These are phyloP conservation scores for Pseudogymnoascus sp. DNA, from an alignment of 2,329 filamentous ascomycete species.

Conservation along the genomic window DNA sequence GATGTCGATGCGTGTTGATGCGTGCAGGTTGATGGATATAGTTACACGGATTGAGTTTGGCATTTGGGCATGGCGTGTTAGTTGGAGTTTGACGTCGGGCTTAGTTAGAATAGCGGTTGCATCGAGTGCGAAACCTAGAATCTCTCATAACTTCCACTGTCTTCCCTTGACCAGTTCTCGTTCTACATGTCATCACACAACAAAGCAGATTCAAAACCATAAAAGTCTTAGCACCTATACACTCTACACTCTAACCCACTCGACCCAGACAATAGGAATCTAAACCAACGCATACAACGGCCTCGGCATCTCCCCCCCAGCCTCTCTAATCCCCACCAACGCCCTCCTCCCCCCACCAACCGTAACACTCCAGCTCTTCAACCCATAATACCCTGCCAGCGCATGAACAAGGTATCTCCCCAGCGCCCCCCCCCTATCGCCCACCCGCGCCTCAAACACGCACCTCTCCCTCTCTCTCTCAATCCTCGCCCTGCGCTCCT, in stretches of 20 bases:
- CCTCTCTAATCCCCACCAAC: slow-evolving; percentile 65
- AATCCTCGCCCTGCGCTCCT: slow-evolving; percentile 45
- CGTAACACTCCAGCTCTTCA: slow-evolving; percentile 37
- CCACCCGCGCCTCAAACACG: slow-evolving; percentile 82
- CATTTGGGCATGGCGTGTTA: background rate
- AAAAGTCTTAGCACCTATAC: background rate
- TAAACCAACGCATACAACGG: slow-evolving; percentile 19
- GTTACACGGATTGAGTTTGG: background rate
- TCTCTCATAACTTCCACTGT: background rate
- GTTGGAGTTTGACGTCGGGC: background rate
- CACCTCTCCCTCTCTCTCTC: slow-evolving; percentile 56
- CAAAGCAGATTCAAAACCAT: background rate
- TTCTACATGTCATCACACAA: background rate
- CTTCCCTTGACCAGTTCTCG: background rate
- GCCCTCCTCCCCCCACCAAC: slow-evolving; percentile 68
- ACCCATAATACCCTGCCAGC: slow-evolving; percentile 79
- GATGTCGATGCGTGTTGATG: background rate
- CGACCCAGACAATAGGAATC: background rate
- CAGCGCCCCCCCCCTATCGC: slow-evolving; percentile 45
- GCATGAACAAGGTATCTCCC: slow-evolving; percentile 91
- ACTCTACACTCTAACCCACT: background rate
- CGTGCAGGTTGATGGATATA: background rate
- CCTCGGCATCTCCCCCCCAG: slow-evolving; percentile 21
- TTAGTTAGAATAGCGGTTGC: background rate
- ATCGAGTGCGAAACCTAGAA: background rate